These are phyloP conservation scores for Harringtonia aguacate DNA, from an alignment of 2,329 filamentous ascomycete genomes.

Conservation along the genomic window DNA sequence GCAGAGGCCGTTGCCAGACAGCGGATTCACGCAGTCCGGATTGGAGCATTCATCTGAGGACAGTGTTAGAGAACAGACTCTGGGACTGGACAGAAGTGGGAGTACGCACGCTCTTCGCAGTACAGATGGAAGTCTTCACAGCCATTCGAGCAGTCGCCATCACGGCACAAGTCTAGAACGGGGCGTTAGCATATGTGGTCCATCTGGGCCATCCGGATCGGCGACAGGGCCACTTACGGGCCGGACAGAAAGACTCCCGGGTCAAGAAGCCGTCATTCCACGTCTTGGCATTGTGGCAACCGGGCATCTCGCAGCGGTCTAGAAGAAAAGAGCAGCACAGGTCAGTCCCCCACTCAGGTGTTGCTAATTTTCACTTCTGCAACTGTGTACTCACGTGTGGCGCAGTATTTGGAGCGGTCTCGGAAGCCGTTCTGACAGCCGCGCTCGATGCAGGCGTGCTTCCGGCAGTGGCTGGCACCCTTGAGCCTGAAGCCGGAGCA, in stretches of 20 bases:
- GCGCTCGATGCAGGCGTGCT: constrained; percentile 9
- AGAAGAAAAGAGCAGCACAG: not conserved
- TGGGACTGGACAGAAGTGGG: too few relatives aligned
- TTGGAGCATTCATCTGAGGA: constrained; percentile 6
- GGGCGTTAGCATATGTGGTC: not conserved
- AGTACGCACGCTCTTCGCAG: constrained; percentile 4
- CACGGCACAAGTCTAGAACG: constrained; percentile 6
- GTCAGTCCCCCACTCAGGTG: too few relatives aligned
- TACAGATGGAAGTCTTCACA: constrained; percentile 1
- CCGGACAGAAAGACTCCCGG: constrained; percentile 7
- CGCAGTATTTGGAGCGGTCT: constrained; percentile 4
- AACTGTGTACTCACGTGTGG: constrained; percentile 2
- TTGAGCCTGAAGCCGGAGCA: constrained; percentile 4
- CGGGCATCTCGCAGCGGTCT: constrained; percentile 4
- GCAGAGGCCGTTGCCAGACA: constrained; percentile 1
- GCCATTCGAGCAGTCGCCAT: not conserved
- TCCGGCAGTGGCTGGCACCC: constrained; percentile 4
- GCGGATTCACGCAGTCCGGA: not conserved
- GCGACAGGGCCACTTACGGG: not conserved
- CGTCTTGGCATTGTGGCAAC: constrained; percentile 5
- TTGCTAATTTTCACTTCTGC: too few relatives aligned
- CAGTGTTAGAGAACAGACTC: not conserved
- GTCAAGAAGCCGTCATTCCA: constrained; percentile 4
- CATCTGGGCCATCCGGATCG: too few relatives aligned
- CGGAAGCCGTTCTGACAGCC: constrained; percentile 2